These are phyloP conservation scores for Dactylellina cionopaga DNA, from an alignment of 2,329 filamentous ascomycete species.

Conservation along the genomic window DNA sequence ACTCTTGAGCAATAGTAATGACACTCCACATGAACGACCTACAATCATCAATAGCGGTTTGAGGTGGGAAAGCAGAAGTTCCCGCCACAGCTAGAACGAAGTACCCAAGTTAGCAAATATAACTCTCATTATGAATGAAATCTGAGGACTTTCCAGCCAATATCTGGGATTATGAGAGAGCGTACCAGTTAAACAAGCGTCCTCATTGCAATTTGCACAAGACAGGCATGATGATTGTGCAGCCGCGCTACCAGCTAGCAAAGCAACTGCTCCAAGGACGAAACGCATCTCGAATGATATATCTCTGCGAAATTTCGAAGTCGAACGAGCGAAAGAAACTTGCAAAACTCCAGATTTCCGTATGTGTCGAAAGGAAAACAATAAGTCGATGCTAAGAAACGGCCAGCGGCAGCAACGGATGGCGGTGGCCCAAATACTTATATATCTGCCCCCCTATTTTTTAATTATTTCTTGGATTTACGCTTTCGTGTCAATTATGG, in stretches of 20 bases:
- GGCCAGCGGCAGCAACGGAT: neutral
- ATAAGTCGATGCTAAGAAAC: neutral
- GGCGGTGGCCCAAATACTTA: no score
- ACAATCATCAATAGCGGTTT: slow-evolving; percentile 13
- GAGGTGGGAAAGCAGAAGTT: neutral
- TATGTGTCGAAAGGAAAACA: neutral
- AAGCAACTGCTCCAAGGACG: slow-evolving; percentile 16
- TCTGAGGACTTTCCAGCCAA: no score
- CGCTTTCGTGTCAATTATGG: slow-evolving; percentile 7
- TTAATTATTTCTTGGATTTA: neutral
- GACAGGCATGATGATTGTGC: slow-evolving; percentile 24
- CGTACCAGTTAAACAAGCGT: slow-evolving; percentile 14
- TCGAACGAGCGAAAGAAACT: no score
- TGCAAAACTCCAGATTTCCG: no score
- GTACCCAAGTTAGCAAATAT: neutral
- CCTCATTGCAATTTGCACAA: slow-evolving; percentile 8
- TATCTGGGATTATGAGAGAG: neutral
- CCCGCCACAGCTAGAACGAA: slow-evolving; percentile 17
- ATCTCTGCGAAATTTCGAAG: neutral
- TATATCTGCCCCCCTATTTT: slow-evolving; percentile 3
- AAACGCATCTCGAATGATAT: slow-evolving; percentile 27
- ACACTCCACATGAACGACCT: slow-evolving; percentile 28
- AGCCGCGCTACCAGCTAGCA: slow-evolving; percentile 6
- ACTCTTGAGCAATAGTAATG: slow-evolving; percentile 16
- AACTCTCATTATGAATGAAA: no score